These are phyloP conservation scores for Boletus sensibilis DNA, from an alignment of 768 basidiomycete species.

Conservation along the genomic window DNA sequence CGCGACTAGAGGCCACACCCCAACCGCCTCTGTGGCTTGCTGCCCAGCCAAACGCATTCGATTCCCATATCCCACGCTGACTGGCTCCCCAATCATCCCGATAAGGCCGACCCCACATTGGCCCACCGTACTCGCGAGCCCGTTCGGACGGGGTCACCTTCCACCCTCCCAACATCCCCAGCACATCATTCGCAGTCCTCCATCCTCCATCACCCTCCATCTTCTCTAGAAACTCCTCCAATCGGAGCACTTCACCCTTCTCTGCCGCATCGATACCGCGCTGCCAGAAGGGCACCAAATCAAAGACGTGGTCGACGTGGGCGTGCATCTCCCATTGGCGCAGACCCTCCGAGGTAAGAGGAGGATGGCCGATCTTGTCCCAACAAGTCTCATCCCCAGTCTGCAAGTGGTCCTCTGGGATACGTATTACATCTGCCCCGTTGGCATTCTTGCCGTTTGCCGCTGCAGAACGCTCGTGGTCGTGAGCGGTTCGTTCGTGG, in stretches of 20 bases:
- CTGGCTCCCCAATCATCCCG: constrained; percentile 9
- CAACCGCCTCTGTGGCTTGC: constrained; percentile 11
- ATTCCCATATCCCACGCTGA: constrained; percentile 10
- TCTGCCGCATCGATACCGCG: constrained; percentile 47
- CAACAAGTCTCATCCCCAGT: constrained; percentile 25
- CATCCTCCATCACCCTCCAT: constrained; percentile 37
- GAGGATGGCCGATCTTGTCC: constrained; percentile 31
- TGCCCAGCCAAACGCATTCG: neutral
- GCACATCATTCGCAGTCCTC: constrained; percentile 28
- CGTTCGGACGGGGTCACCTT: constrained; percentile 3
- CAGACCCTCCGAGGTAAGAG: constrained; percentile 30
- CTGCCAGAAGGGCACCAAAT: constrained; percentile 56
- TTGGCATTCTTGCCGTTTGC: neutral
- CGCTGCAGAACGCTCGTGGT: constrained; percentile 16
- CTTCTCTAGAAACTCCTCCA: constrained; percentile 47
- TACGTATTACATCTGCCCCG: neutral
- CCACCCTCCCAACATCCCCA: constrained; percentile 32
- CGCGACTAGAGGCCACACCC: constrained; percentile 6
- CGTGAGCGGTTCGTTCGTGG: constrained; percentile 30
- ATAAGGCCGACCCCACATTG: constrained; percentile 10
- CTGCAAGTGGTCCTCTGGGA: constrained; percentile 9
- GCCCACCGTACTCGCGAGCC: neutral
- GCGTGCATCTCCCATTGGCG: constrained; percentile 30
- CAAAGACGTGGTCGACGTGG: constrained; percentile 47
- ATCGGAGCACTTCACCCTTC: constrained; percentile 40